These are phyloP conservation scores for Calonectria multiphialidica DNA, from an alignment of 2,329 filamentous ascomycete genomes.

Conservation along the genomic window DNA sequence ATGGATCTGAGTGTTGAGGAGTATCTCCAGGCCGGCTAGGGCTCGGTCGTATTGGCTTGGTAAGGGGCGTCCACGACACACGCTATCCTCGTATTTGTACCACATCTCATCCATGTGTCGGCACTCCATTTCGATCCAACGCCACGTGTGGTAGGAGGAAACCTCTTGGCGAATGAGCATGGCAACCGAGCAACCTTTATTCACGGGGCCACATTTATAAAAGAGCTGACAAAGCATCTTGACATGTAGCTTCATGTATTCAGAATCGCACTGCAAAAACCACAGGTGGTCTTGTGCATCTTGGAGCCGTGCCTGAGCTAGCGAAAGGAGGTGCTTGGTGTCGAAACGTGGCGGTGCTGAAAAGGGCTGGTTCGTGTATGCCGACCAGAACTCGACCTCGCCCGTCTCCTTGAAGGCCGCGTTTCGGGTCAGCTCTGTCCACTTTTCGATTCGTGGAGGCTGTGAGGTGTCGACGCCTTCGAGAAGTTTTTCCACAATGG, in stretches of 20 bases:
- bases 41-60: background rate
- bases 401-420: background rate
- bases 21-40: background rate
- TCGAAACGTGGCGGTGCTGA: slow-evolving; percentile 3
- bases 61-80: background rate
- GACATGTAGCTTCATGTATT: background rate
- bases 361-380: slow-evolving; percentile 2
- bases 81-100: background rate
- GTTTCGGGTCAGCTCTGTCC: background rate
- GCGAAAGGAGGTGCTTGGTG: background rate
- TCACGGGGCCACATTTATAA: too few species aligned
- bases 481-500: background rate
- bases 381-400: slow-evolving; percentile 1
- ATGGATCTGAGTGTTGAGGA: background rate
- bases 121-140: background rate
- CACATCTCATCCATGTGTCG: background rate
- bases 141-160: background rate
- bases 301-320: background rate
- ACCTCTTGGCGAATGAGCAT: background rate
- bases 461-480: background rate
- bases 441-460: background rate
- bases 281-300: background rate
- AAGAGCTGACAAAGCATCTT: background rate
- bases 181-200: background rate
- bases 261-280: background rate